Conservation (phyloP, 345 rosid genomes). For the Arabidopsis suecica region DNA sequence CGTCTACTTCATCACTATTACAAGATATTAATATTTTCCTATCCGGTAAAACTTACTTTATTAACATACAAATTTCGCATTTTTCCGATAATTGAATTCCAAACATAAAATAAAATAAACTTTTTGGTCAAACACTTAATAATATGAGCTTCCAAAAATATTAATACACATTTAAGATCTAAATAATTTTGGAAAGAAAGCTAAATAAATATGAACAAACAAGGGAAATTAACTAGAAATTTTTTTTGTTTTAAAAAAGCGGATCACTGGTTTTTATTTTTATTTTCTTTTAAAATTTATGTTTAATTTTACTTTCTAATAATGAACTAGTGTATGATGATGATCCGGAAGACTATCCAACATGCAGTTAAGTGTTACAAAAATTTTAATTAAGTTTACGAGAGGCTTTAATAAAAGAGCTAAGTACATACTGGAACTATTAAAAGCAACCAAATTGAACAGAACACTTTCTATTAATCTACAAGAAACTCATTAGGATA, state of each 20-base stretch:
- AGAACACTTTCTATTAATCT: neutral
- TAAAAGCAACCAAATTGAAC: neutral
- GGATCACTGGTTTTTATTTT: too few relatives aligned
- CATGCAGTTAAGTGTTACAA: neutral
- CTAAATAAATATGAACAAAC: too few relatives aligned
- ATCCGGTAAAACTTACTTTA: neutral
- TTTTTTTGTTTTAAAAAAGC: too few relatives aligned
- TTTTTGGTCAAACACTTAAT: neutral
- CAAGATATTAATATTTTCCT: too few relatives aligned
- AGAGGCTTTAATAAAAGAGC: neutral
- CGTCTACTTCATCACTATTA: neutral
- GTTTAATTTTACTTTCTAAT: neutral
- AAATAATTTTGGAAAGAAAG: neutral
- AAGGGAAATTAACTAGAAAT: too few relatives aligned
- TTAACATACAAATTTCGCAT: neutral
- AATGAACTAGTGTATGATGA: neutral
- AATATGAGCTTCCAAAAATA: neutral
- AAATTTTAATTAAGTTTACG: neutral
- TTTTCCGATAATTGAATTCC: neutral
- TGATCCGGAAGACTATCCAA: neutral
- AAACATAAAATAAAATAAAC: neutral
- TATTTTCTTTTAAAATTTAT: too few relatives aligned
- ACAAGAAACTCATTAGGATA: slow-evolving; percentile 7
- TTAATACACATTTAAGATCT: neutral
- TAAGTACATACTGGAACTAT: neutral